These are phyloP conservation scores for Tinospora cordifolia DNA, from an alignment of 164 flowering plant genomes.

Conservation along the genomic window DNA sequence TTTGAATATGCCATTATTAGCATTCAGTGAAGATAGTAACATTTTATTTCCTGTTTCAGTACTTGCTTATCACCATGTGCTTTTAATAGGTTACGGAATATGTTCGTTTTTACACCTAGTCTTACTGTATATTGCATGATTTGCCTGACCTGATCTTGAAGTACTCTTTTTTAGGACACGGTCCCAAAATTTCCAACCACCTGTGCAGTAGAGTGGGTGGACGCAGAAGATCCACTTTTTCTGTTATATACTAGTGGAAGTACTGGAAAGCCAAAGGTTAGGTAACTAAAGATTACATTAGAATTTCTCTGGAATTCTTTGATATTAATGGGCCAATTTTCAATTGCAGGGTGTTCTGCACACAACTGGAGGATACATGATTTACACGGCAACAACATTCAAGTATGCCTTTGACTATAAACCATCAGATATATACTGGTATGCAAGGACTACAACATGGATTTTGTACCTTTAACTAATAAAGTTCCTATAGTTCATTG, in stretches of 20 bases:
- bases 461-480: not conserved
- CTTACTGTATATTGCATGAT: not conserved
- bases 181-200: conserved; percentile 58
- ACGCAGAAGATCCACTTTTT: conserved; percentile 94
- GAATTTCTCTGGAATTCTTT: conserved; percentile 1
- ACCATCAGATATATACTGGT: conserved; percentile 90
- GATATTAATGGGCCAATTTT: not conserved
- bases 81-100: not conserved
- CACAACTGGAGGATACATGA: conserved; percentile 97
- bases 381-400: conserved; percentile 91
- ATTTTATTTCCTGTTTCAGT: not conserved
- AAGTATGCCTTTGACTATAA: conserved; percentile 98
- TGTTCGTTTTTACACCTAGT: not conserved
- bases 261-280: conserved; percentile 98
- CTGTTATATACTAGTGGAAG: conserved; percentile 97
- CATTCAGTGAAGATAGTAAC: not conserved
- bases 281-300: not conserved
- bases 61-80: not conserved
- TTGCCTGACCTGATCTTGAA: not conserved
- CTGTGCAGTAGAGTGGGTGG: conserved; percentile 91
- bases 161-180: conserved; percentile 52
- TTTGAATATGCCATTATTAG: not conserved
- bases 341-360: conserved; percentile 81
- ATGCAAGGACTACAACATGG: conserved; percentile 12
- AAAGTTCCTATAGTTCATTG: not conserved